A percentile compares a stretch with the other conserved stretches of the same genome.
Evolutionary conservation across 768 basidiomycete genomes (phyloP).

Genomic region (Hericium coralloides): DNA sequence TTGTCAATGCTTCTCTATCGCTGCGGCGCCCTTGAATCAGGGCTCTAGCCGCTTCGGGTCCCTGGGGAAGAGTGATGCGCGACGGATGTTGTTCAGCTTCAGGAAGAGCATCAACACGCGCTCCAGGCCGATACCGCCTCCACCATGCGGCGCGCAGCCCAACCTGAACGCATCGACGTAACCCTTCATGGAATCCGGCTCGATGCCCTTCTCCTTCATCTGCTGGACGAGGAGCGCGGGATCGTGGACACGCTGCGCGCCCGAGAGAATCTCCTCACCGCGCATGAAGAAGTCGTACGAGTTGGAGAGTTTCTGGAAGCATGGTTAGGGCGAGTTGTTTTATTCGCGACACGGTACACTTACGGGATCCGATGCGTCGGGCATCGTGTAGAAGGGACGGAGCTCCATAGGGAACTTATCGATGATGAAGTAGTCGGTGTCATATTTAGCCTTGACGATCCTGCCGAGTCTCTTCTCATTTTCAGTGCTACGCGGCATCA

Average conservation of each 20-base stretch:
- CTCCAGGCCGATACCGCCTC: slow-evolving; percentile 92
- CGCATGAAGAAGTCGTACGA: slow-evolving; percentile 99
- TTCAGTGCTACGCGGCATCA: slow-evolving; percentile 55
- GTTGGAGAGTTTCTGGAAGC: slow-evolving; percentile 76
- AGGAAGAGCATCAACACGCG: slow-evolving; percentile 97
- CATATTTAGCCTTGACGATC: slow-evolving; percentile 86
- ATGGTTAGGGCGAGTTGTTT: background rate
- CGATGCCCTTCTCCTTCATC: slow-evolving; percentile 83
- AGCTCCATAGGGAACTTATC: slow-evolving; percentile 97
- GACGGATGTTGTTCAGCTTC: slow-evolving; percentile 91
- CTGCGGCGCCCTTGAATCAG: slow-evolving; percentile 24
- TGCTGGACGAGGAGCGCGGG: slow-evolving; percentile 69
- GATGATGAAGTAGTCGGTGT: slow-evolving; percentile 98
- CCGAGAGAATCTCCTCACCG: slow-evolving; percentile 96
- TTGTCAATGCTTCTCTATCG: background rate
- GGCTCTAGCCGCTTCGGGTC: slow-evolving; percentile 94
- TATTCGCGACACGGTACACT: slow-evolving; percentile 17
- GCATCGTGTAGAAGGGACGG: slow-evolving; percentile 99
- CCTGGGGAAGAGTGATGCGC: slow-evolving; percentile 90
- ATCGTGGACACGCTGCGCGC: slow-evolving; percentile 97
- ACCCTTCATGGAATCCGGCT: slow-evolving; percentile 84
- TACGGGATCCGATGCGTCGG: slow-evolving; percentile 85
- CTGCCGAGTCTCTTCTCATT: slow-evolving; percentile 92
- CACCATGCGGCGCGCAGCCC: slow-evolving; percentile 94
- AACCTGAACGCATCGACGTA: slow-evolving; percentile 94